Conservation (phyloP, 2,329 filamentous ascomycete genomes). For the Apiospora marii region DNA sequence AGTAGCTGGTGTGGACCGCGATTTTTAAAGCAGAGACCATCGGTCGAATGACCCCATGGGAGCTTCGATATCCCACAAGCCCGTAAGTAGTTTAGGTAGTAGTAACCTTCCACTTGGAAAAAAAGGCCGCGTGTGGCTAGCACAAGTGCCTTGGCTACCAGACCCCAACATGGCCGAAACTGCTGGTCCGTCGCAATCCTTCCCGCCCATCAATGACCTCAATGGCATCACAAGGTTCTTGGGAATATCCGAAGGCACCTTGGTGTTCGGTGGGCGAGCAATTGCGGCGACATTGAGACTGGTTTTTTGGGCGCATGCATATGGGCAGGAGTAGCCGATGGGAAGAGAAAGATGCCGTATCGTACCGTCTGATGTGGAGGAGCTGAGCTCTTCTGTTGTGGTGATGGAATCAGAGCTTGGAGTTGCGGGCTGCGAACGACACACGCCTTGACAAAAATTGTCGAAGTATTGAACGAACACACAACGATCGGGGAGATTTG, state of each 20-base stretch:
- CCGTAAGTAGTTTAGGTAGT: background rate
- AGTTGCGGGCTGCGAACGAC: slow-evolving; percentile 42
- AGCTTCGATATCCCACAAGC: background rate
- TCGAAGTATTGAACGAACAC: slow-evolving; percentile 24
- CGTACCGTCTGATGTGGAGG: slow-evolving; percentile 29
- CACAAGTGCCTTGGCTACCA: slow-evolving; percentile 6
- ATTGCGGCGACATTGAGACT: background rate
- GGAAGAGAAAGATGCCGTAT: slow-evolving; percentile 2
- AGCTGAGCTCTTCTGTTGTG: slow-evolving; percentile 32
- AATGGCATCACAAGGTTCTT: background rate
- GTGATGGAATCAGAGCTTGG: slow-evolving; percentile 28
- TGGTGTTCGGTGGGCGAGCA: background rate
- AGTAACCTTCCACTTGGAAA: slow-evolving; percentile 17
- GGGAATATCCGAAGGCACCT: background rate
- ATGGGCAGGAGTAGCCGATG: background rate
- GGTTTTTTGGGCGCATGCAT: background rate
- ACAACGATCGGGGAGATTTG: slow-evolving; percentile 27
- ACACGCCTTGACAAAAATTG: slow-evolving; percentile 43
- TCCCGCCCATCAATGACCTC: background rate
- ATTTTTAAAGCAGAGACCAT: background rate
- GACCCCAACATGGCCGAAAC: background rate
- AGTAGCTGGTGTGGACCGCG: background rate
- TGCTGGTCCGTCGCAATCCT: background rate
- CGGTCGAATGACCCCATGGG: background rate
- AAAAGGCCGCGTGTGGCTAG: background rate